Base-by-base conservation (phyloP, 1,284 basidiomycete genomes). In the Exobasidium rhododendri region DNA sequence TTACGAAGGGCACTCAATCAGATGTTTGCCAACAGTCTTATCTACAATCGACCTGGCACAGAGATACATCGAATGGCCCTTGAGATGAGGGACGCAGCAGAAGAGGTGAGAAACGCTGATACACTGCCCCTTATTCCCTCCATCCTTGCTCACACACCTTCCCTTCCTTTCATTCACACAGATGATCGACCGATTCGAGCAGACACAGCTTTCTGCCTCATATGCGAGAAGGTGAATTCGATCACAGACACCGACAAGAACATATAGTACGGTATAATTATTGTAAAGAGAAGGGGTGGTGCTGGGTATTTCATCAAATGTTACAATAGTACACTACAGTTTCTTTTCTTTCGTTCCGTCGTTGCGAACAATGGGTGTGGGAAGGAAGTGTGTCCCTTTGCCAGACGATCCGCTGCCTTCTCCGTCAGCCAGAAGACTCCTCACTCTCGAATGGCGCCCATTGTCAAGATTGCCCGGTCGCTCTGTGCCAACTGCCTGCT, bases 11-110 rank as follows among this genome's bases (percentile, higher is more conserved):
- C 67, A 1, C 56, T 78, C 31, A 65, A 56, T 14, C 66, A 70
- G 24, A 76, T 78, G 74, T 78, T 76, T 61, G 75, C 76, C 24
- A 78, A 78, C 57, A 61, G 64, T 14, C 63, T 77, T 40, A 75
- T 78, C 30, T 78, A 78, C 58, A 77, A 77, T 47, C 52, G 69
- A 3, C 72, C 73, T 10, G 75, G 72, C 5, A 74, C 74, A 11
- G 75, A 77, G 59, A 74, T 78, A 49, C 66, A 73, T 43, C 58
- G 70, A 35, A 77, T 78, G 75, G 76, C 76, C 24, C 68, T 58
- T 30, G 76, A 78, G 65, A 78, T 78, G 76, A 60, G 66, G 6
- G 61, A 62, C 3, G 71, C 74, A 17, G 65, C 69, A 24, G 73
- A 78, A 46, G 67, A 71, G 49, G 46, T 63, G 31, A 51, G 55